Evolutionary conservation across 2,329 filamentous ascomycete species (phyloP).

Genomic region (Thelonectria discophora): DNA sequence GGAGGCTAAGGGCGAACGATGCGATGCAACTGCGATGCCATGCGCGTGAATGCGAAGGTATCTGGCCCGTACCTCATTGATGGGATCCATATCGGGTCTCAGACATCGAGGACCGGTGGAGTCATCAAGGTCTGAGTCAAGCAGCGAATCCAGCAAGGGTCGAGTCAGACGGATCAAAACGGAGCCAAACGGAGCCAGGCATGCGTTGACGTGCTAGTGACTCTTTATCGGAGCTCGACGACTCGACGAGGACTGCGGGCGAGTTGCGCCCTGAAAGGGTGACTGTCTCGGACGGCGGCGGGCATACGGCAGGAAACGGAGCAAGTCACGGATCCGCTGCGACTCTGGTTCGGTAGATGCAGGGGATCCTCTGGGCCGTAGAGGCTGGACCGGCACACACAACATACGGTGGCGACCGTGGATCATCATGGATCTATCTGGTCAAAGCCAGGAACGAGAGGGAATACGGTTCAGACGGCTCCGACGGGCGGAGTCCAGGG

Average conservation of each 20-base stretch:
- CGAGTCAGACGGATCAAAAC: constrained; percentile 11
- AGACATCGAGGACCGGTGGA: constrained; percentile 32
- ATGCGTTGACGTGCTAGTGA: constrained; percentile 9
- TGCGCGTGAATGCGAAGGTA: constrained; percentile 34
- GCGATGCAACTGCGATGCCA: constrained; percentile 25
- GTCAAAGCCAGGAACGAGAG: constrained; percentile 20
- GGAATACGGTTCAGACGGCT: constrained; percentile 5
- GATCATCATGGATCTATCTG: constrained; percentile 23
- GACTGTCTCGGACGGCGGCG: constrained; percentile 14
- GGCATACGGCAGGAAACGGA: constrained; percentile 19
- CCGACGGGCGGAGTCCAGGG: constrained; percentile 10
- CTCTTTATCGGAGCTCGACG: constrained; percentile 13
- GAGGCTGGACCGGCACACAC: constrained; percentile 20
- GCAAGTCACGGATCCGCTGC: constrained; percentile 17
- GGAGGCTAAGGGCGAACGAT: constrained; percentile 30
- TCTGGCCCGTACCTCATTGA: constrained; percentile 28
- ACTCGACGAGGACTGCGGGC: constrained; percentile 8
- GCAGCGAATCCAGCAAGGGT: constrained; percentile 13
- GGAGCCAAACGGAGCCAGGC: constrained; percentile 8
- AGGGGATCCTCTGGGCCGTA: constrained; percentile 22
- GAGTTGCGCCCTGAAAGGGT: not conserved
- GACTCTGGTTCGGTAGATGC: constrained; percentile 24
- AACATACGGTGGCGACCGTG: constrained; percentile 24
- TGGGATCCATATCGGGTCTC: constrained; percentile 33
- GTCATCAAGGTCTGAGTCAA: constrained; percentile 23